phyloP scores from a whole-genome alignment of 2,329 filamentous ascomycete genomes.

The Diplodia corticola region DNA sequence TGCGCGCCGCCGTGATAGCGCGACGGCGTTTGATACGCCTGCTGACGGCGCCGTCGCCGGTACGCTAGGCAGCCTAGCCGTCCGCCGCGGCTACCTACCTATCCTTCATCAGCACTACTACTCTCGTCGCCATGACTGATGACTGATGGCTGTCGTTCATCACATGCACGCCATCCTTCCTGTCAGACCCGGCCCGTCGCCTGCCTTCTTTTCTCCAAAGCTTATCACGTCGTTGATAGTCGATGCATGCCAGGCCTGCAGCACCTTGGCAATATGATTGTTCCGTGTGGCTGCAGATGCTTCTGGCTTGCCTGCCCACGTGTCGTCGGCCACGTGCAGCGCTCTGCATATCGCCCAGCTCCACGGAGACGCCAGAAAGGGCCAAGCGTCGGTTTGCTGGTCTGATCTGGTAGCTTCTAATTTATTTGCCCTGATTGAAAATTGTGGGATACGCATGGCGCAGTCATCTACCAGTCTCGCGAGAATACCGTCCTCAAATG shows the following conservation, averaged over 20 bases:
- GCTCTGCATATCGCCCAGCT: not conserved
- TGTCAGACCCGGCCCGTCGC: not conserved
- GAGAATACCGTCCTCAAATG: too few species aligned
- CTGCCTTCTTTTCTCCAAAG: not conserved
- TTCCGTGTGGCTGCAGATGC: slow-evolving; percentile 1
- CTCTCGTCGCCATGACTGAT: too few species aligned
- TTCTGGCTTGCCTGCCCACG: not conserved
- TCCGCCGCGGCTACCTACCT: too few species aligned
- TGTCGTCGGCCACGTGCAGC: not conserved
- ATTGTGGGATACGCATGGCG: not conserved
- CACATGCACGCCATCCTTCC: not conserved
- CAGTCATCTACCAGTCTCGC: too few species aligned
- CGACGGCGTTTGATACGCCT: slow-evolving; percentile 4
- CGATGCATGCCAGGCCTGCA: not conserved
- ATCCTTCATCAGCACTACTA: not conserved
- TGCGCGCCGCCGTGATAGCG: slow-evolving; percentile 9
- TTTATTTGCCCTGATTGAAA: not conserved
- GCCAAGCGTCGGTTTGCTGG: not conserved
- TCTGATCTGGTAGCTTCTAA: not conserved
- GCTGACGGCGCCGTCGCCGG: not conserved
- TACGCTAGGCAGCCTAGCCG: not conserved
- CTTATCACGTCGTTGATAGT: too few species aligned
- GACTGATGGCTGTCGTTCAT: too few species aligned
- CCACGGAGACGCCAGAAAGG: not conserved
- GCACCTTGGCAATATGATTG: not conserved